Evolutionary conservation across 2,329 filamentous ascomycete species (phyloP).

Genomic region (Talaromyces funiculosus): DNA sequence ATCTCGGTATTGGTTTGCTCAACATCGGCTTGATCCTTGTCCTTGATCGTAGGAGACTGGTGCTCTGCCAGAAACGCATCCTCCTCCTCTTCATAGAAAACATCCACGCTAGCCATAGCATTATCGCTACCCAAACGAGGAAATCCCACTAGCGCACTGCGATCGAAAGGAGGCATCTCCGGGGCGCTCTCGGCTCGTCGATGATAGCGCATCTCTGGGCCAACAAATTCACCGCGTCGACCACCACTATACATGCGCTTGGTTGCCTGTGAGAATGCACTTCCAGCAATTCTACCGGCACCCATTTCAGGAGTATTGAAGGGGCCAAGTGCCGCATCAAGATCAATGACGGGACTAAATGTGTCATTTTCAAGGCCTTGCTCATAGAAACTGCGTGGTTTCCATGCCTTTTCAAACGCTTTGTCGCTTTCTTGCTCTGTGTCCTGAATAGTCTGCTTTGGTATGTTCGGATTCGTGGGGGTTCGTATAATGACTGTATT

Average conservation of each 20-base stretch:
- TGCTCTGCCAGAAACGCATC: constrained; percentile 42
- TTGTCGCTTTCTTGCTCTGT: constrained; percentile 13
- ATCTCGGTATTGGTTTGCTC: background rate
- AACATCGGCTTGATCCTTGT: background rate
- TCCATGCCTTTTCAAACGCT: constrained; percentile 36
- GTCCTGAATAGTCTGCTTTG: constrained; percentile 14
- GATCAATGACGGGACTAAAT: constrained; percentile 77
- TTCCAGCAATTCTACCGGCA: constrained; percentile 25
- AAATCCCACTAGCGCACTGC: constrained; percentile 30
- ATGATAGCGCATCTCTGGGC: constrained; percentile 47
- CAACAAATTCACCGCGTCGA: constrained; percentile 41
- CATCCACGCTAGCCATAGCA: constrained; percentile 39
- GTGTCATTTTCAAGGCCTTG: constrained; percentile 54
- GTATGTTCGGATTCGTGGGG: constrained; percentile 33
- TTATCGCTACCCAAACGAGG: constrained; percentile 35
- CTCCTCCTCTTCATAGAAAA: constrained; percentile 48
- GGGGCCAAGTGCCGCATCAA: constrained; percentile 87
- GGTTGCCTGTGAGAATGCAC: constrained; percentile 36
- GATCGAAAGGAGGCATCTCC: constrained; percentile 45
- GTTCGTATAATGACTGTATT: constrained; percentile 44
- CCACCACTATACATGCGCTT: constrained; percentile 47
- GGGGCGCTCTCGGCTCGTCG: constrained; percentile 47
- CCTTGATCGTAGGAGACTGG: constrained; percentile 18
- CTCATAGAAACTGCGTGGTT: constrained; percentile 41
- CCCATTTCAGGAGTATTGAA: constrained; percentile 65